Conservation (phyloP, 768 basidiomycete genomes). For the Boletus coccyginus region DNA sequence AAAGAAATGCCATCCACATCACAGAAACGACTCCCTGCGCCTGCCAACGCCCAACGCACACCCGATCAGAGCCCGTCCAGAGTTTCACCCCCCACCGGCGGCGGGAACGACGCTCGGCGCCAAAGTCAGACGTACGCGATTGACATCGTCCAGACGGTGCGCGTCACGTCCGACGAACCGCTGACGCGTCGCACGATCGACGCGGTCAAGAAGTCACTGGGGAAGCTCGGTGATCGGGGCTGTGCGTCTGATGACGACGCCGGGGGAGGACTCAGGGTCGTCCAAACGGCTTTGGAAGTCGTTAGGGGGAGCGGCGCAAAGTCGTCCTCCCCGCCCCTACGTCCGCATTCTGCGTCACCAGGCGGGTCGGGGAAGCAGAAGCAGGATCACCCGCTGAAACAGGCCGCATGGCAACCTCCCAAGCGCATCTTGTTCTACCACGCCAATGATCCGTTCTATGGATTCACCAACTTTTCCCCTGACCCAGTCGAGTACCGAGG, state of each 20-base stretch:
- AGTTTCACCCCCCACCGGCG: background rate
- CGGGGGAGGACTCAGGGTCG: conserved; percentile 23
- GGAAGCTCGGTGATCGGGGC: conserved; percentile 27
- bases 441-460: conserved; percentile 34
- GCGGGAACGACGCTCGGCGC: background rate
- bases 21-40: conserved; percentile 17
- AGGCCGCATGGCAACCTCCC: conserved; percentile 3
- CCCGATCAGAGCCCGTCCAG: conserved; percentile 10
- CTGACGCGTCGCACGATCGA: conserved; percentile 27
- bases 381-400: conserved; percentile 1
- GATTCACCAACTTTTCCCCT: conserved; percentile 45
- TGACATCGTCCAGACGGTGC: conserved; percentile 32
- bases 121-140: conserved; percentile 24
- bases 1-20: conserved; percentile 17
- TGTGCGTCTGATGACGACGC: conserved; percentile 29
- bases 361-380: conserved; percentile 10
- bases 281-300: conserved; percentile 26
- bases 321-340: conserved; percentile 12
- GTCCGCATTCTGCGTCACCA: conserved; percentile 23
- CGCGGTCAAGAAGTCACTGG: conserved; percentile 29
- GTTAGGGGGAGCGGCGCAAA: conserved; percentile 10
- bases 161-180: conserved; percentile 26
- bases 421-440: conserved; percentile 33
- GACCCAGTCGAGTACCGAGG: conserved; percentile 39
- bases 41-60: conserved; percentile 3